phyloP scores from a whole-genome alignment of 1,284 basidiomycete species.

The Cryptococcus sp. region DNA sequence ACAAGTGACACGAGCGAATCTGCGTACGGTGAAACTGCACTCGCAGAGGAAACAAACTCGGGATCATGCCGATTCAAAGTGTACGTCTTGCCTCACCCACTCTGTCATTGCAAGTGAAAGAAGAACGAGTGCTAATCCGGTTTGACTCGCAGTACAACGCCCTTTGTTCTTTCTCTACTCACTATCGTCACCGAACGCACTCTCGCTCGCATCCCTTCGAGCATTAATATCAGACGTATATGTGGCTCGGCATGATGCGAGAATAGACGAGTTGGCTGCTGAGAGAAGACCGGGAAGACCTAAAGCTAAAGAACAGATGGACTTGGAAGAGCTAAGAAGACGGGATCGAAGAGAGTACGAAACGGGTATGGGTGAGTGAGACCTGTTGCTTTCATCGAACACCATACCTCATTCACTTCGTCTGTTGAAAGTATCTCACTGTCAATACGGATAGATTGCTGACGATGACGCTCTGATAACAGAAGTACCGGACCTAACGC shows the following conservation, averaged over 20 bases:
- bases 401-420: too few relatives aligned
- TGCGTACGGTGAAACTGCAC: constrained; percentile 69
- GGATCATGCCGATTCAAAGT: constrained; percentile 48
- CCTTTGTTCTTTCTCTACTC: constrained; percentile 78
- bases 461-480: constrained; percentile 6
- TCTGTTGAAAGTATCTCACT: too few relatives aligned
- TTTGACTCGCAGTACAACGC: constrained; percentile 60
- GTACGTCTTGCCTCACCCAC: too few relatives aligned
- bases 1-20: constrained; percentile 69
- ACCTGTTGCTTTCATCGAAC: not conserved
- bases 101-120: not conserved
- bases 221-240: constrained; percentile 68
- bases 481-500: constrained; percentile 85
- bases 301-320: constrained; percentile 68
- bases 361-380: constrained; percentile 73
- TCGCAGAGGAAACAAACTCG: constrained; percentile 59
- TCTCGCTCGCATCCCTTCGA: constrained; percentile 71
- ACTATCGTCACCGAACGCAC: constrained; percentile 60
- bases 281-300: constrained; percentile 73
- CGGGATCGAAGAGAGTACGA: constrained; percentile 73
- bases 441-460: not conserved
- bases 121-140: constrained; percentile 2
- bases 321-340: constrained; percentile 70
- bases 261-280: constrained; percentile 65
- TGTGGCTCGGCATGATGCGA: constrained; percentile 70